Evolutionary conservation across 1,139 yeast species (phyloP), one percentile per base, ranked within the genome.

Genomic region (Ogataea hybrid): DNA sequence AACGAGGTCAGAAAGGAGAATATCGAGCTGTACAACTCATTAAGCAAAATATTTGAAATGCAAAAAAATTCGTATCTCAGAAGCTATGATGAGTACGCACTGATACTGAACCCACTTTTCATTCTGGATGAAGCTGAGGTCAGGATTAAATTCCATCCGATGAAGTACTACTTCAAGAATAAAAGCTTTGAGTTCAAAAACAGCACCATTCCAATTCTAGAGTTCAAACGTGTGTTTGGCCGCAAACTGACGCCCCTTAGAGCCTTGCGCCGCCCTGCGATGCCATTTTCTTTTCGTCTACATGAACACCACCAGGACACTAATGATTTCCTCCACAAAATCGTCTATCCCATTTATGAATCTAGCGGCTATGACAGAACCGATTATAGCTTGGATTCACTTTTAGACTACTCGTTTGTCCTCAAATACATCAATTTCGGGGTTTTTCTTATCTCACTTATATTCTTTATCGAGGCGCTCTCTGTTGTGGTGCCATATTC

Each of bases 11-110:
- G 34, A 23, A 23, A 38, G 21, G 56, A 53, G 28, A 48, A 43
- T 12, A 33, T 50, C 20, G 53, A 50, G 27, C 41, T 53, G 4
- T 56, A 51, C 25, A 37, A 41, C 14, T 48, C 46, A n/a, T 37
- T 56, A 10, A 42, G 48, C 12, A 50, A 54, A 25, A 47, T 49
- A 7, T 56, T 49, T 38, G 56, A 51, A 18, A 33, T 44, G 39
- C 46, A 48, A 14, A 45, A 47, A 16, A 37, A 34, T 27, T 43
- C 49, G 2, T 51, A 51, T 27, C n/a, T 48, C 27, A 35, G 34
- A n/a, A 45, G 43, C 38, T 51, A 46, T 27, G 44, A 50, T 28
- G 37, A 48, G 9, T 46, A 42, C 17, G 48, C 50, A 2, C 37
- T 51, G 23, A 35, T 50, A 3, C 32, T 52, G 17, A 46, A 45